These are phyloP conservation scores for Tillandsia fasciculata DNA, from an alignment of 176 grass and related monocot species.

Conservation along the genomic window DNA sequence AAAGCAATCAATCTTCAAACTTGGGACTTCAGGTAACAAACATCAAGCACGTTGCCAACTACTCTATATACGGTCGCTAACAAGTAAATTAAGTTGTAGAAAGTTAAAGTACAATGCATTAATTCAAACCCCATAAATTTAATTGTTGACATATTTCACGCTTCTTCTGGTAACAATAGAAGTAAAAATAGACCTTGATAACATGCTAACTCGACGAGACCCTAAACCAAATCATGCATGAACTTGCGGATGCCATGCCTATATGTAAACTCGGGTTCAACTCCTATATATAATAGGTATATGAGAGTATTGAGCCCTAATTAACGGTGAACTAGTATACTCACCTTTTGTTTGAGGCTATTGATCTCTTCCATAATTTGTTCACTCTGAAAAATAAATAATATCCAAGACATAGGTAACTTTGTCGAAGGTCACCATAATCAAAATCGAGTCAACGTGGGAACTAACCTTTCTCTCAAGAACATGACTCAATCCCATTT, in stretches of 20 bases:
- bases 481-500: constrained; percentile 35
- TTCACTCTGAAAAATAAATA: constrained; percentile 30
- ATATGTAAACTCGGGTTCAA: too few species aligned
- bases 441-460: background rate
- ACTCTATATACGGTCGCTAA: too few species aligned
- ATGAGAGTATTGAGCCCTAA: background rate
- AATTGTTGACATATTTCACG: background rate
- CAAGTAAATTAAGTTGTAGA: too few species aligned
- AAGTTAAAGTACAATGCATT: background rate
- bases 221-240: too few species aligned
- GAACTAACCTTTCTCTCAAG: constrained; percentile 53
- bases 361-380: constrained; percentile 45
- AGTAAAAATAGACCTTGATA: background rate
- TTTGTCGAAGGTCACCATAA: background rate
- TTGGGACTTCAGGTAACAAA: too few species aligned
- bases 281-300: too few species aligned
- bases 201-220: too few species aligned
- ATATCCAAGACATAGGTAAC: background rate
- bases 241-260: too few species aligned
- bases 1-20: too few species aligned
- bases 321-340: background rate
- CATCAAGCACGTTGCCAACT: too few species aligned
- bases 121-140: background rate
- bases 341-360: constrained; percentile 44
- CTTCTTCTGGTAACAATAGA: background rate